Percentiles rank a stretch among this genome's conserved stretches.
phyloP scores from a whole-genome alignment of 2,329 filamentous ascomycete genomes.

The Elsinoe necatrix region DNA sequence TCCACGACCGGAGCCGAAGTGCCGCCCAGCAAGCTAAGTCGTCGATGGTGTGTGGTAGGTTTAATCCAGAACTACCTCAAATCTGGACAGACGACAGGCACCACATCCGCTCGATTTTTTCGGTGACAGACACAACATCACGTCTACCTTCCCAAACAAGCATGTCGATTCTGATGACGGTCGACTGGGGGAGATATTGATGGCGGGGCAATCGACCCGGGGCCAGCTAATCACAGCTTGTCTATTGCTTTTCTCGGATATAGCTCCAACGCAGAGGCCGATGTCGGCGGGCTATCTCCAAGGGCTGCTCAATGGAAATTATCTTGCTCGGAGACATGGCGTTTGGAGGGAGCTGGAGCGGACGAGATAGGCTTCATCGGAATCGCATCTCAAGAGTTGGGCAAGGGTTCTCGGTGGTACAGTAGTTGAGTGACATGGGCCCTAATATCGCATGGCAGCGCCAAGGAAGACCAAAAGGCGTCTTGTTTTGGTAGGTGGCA shows the following conservation, averaged over 20 bases:
- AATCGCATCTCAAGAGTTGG: not conserved
- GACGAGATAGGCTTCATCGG: slow-evolving; percentile 4
- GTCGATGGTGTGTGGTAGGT: slow-evolving; percentile 9
- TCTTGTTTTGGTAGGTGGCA: slow-evolving; percentile 9
- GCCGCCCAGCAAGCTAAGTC: slow-evolving; percentile 7
- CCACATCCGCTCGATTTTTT: not conserved
- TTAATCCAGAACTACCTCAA: not conserved
- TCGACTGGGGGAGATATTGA: slow-evolving; percentile 12
- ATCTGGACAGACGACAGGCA: not conserved
- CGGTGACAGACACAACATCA: not conserved
- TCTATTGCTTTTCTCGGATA: slow-evolving; percentile 13
- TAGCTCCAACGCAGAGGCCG: slow-evolving; percentile 10
- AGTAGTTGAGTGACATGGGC: slow-evolving; percentile 7
- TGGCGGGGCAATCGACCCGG: slow-evolving; percentile 10
- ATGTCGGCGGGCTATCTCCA: slow-evolving; percentile 13
- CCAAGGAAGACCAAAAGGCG: slow-evolving; percentile 5
- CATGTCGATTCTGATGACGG: slow-evolving; percentile 9
- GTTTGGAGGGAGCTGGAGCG: not conserved
- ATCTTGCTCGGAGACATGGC: not conserved
- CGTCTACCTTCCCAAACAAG: slow-evolving; percentile 10
- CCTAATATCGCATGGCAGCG: slow-evolving; percentile 6
- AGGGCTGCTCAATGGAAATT: not conserved
- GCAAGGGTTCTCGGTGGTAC: not conserved
- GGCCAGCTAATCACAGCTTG: slow-evolving; percentile 10
- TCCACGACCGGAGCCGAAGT: slow-evolving; percentile 9